Percentiles rank a stretch among this genome's conserved stretches.
These are phyloP conservation scores for Canna indica DNA, from an alignment of 176 grass and related monocot species.

Conservation along the genomic window DNA sequence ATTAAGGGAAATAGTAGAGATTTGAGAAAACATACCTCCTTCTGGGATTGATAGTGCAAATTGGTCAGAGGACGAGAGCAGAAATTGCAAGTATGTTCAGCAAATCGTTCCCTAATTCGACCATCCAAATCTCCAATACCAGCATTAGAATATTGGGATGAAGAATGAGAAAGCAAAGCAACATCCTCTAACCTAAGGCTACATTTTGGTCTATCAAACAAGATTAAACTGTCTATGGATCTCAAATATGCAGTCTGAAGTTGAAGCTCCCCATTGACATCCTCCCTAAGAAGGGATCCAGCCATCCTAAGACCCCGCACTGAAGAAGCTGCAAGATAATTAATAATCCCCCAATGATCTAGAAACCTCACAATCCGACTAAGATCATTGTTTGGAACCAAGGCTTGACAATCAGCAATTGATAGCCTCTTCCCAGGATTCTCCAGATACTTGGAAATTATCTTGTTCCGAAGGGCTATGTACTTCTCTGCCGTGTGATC, in stretches of 20 bases:
- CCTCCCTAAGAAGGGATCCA: constrained; percentile 62
- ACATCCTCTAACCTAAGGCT: constrained; percentile 48
- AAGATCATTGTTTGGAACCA: constrained; percentile 67
- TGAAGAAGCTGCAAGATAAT: constrained; percentile 59
- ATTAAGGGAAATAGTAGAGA: neutral
- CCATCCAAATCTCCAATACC: constrained; percentile 53
- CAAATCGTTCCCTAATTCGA: constrained; percentile 56
- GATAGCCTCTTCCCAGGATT: constrained; percentile 58
- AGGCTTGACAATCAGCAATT: constrained; percentile 59
- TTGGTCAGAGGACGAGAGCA: constrained; percentile 45
- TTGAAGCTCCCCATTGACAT: constrained; percentile 48
- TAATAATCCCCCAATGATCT: constrained; percentile 93
- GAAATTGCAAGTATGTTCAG: constrained; percentile 63
- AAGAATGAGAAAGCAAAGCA: constrained; percentile 28
- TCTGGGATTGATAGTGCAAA: constrained; percentile 75
- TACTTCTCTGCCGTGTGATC: constrained; percentile 65
- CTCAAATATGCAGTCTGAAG: constrained; percentile 60
- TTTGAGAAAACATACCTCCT: constrained; percentile 48
- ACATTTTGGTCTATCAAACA: constrained; percentile 91
- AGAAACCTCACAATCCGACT: constrained; percentile 83
- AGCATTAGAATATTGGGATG: constrained; percentile 31
- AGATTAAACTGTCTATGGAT: constrained; percentile 82
- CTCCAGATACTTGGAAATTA: constrained; percentile 65
- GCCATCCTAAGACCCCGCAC: constrained; percentile 63
- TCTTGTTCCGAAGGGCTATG: constrained; percentile 59